Conservation (phyloP, 2,329 filamentous ascomycete species). For the Dactylonectria estremocensis region DNA sequence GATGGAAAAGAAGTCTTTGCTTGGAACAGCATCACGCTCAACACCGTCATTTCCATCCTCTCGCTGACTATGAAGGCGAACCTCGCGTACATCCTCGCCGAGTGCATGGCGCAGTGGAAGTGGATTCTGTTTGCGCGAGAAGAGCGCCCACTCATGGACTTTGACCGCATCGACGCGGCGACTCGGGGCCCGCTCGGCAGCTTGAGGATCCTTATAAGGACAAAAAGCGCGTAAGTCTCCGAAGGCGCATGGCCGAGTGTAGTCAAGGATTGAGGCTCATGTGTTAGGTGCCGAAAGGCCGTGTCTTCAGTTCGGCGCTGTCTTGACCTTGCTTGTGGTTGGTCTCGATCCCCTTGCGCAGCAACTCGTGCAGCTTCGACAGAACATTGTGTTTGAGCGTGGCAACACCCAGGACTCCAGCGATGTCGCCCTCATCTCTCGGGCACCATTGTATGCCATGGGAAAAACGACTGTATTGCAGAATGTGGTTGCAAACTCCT, state of each 20-base stretch:
- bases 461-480: neutral
- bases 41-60: slow-evolving; percentile 37
- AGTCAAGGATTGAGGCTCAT: neutral
- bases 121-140: slow-evolving; percentile 36
- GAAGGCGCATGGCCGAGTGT: neutral
- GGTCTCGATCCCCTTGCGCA: slow-evolving; percentile 31
- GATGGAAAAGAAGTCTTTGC: slow-evolving; percentile 31
- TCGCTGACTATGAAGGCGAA: slow-evolving; percentile 31
- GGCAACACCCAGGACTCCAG: neutral
- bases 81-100: slow-evolving; percentile 24
- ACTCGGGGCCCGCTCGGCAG: slow-evolving; percentile 36
- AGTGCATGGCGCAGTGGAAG: slow-evolving; percentile 41
- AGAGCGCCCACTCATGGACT: slow-evolving; percentile 34
- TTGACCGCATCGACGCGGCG: slow-evolving; percentile 37
- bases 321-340: slow-evolving; percentile 26
- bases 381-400: slow-evolving; percentile 15
- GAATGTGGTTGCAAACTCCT: neutral
- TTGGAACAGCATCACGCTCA: slow-evolving; percentile 37
- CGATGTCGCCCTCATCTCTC: slow-evolving; percentile 17
- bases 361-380: slow-evolving; percentile 24
- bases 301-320: slow-evolving; percentile 28
- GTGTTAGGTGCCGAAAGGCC: neutral
- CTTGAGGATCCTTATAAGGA: slow-evolving; percentile 23
- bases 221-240: slow-evolving; percentile 24
- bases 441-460: slow-evolving; percentile 11